Evolutionary conservation across 768 basidiomycete species (phyloP).

Genomic region (Auricularia cornea): DNA sequence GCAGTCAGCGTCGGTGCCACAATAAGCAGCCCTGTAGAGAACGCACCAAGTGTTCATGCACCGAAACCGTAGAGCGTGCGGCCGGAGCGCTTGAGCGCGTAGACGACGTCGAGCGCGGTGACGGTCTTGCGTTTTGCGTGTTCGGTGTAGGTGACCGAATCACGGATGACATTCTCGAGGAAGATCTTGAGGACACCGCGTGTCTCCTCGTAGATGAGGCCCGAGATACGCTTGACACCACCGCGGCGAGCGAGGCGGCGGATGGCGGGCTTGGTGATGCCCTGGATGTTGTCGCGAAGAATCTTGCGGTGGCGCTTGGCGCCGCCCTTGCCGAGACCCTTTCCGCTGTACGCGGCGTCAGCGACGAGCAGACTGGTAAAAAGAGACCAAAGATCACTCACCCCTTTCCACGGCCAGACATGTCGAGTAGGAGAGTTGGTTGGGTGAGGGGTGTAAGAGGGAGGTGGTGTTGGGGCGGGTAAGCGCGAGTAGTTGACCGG

Average conservation of each 20-base stretch:
- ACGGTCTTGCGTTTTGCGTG: conserved; percentile 38
- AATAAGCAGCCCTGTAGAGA: too few species aligned
- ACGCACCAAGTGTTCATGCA: too few species aligned
- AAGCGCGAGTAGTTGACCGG: not conserved
- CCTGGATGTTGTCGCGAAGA: conserved; percentile 23
- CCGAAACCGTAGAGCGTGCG: conserved; percentile 40
- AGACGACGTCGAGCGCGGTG: conserved; percentile 39
- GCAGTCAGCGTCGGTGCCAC: too few species aligned
- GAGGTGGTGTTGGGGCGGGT: not conserved
- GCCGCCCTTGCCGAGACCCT: conserved; percentile 8
- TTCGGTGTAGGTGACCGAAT: conserved; percentile 45
- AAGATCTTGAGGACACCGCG: conserved; percentile 42
- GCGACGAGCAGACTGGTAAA: conserved; percentile 6
- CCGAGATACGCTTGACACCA: conserved; percentile 42
- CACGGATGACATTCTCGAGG: conserved; percentile 34
- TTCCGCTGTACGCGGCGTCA: conserved; percentile 23
- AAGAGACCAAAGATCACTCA: not conserved
- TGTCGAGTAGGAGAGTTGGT: conserved; percentile 10
- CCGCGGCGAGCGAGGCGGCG: conserved; percentile 41
- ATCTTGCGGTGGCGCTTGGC: conserved; percentile 17
- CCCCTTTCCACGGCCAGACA: conserved; percentile 39
- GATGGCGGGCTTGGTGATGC: conserved; percentile 35
- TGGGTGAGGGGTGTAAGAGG: not conserved
- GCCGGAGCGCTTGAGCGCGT: conserved; percentile 39
- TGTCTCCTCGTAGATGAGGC: conserved; percentile 40